A percentile compares a stretch with the other conserved stretches of the same genome.
phyloP scores from a whole-genome alignment of 192 early-diverging fungal genomes.

The Podochytrium sp. region DNA sequence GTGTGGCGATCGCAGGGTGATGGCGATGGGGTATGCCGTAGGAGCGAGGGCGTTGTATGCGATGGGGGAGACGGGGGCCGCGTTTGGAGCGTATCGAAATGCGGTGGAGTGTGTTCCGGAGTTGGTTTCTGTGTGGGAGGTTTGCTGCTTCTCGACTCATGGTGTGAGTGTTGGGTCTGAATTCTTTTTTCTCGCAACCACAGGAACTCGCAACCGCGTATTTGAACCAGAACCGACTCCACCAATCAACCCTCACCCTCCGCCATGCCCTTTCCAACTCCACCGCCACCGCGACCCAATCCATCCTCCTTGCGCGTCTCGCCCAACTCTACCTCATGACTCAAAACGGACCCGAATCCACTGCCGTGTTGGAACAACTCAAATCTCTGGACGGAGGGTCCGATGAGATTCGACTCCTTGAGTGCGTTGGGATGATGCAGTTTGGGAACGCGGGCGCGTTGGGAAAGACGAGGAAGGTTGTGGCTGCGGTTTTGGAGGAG shows the following conservation, averaged over 20 bases:
- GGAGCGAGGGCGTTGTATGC: conserved; percentile 17
- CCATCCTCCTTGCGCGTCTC: conserved; percentile 1
- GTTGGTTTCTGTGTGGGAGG: neutral
- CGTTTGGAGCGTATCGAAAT: conserved; percentile 16
- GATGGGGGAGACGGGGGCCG: conserved; percentile 1
- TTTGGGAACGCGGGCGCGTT: conserved; percentile 10
- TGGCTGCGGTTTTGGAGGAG: conserved; percentile 16
- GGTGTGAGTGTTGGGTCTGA: neutral
- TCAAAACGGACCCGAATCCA: neutral
- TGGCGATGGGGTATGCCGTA: conserved; percentile 22
- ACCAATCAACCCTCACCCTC: neutral
- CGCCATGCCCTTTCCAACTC: neutral
- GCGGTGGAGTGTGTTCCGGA: conserved; percentile 1
- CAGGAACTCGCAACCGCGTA: conserved; percentile 29
- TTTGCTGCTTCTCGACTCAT: neutral
- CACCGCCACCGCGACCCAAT: neutral
- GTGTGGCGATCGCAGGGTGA: conserved; percentile 3
- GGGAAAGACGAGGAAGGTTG: conserved; percentile 1
- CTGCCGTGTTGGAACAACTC: neutral
- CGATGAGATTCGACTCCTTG: neutral
- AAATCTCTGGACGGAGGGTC: neutral
- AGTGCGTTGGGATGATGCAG: conserved; percentile 3
- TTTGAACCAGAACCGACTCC: neutral
- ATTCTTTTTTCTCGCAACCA: neutral
- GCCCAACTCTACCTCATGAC: conserved; percentile 1